Conservation (phyloP, 805 yeast species). For the Candida anglica region DNA sequence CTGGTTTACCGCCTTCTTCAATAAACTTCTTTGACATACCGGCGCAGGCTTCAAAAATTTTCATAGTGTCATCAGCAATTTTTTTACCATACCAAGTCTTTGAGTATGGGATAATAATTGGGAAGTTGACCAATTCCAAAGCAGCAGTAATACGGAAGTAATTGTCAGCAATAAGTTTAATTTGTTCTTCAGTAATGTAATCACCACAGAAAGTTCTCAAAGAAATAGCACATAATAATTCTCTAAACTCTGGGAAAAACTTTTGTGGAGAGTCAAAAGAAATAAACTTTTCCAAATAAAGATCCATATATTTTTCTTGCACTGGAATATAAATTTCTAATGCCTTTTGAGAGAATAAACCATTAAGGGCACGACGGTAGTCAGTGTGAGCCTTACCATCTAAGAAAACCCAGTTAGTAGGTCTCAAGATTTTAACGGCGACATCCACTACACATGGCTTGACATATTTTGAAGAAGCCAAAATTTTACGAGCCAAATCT, state of each 20-base stretch:
- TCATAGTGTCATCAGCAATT: constrained; percentile 93
- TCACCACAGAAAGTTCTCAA: constrained; percentile 94
- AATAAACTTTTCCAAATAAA: constrained; percentile 68
- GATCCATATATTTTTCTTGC: constrained; percentile 81
- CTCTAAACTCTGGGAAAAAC: constrained; percentile 93
- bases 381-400: constrained; percentile 96
- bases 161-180: constrained; percentile 84
- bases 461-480: constrained; percentile 80
- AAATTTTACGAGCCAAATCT: constrained; percentile 82
- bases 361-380: constrained; percentile 86
- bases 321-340: constrained; percentile 79
- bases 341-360: constrained; percentile 81
- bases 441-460: constrained; percentile 99
- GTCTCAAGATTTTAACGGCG: constrained; percentile 89
- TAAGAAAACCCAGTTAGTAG: constrained; percentile 95
- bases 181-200: constrained; percentile 88
- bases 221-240: constrained; percentile 91
- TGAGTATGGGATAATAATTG: constrained; percentile 91
- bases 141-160: constrained; percentile 93
- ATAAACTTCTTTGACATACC: constrained; percentile 80
- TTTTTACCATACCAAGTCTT: constrained; percentile 97
- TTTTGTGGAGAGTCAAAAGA: constrained; percentile 61
- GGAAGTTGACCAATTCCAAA: constrained; percentile 94
- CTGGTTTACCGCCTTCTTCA: constrained; percentile 70
- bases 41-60: constrained; percentile 84